Conservation (phyloP, 2,329 filamentous ascomycete genomes). For the Trichoderma brevicompactum region DNA sequence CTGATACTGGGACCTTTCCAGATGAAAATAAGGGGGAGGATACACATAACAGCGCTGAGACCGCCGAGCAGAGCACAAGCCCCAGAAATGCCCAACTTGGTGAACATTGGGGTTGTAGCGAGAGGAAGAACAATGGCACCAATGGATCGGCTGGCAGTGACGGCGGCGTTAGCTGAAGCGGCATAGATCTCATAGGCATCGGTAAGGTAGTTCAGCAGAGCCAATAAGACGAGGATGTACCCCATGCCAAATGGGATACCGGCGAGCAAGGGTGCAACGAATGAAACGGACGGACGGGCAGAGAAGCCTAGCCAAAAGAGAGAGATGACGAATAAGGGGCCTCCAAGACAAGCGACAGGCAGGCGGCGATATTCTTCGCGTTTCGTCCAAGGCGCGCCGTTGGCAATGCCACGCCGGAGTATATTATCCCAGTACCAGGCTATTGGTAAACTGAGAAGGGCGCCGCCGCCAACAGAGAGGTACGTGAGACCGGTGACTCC, state of each 20-base stretch:
- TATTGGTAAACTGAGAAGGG: conserved; percentile 60
- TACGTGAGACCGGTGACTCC: conserved; percentile 70
- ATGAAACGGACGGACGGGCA: conserved; percentile 52
- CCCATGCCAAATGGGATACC: conserved; percentile 66
- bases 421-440: conserved; percentile 69
- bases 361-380: conserved; percentile 71
- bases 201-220: conserved; percentile 66
- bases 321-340: conserved; percentile 62
- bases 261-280: conserved; percentile 61
- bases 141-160: conserved; percentile 89
- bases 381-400: conserved; percentile 59
- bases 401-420: conserved; percentile 56
- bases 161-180: conserved; percentile 78
- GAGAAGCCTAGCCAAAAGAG: conserved; percentile 68
- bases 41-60: conserved; percentile 54
- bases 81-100: conserved; percentile 51
- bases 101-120: conserved; percentile 56
- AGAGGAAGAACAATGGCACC: conserved; percentile 76
- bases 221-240: conserved; percentile 67
- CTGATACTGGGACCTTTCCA: conserved; percentile 61
- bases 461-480: conserved; percentile 69
- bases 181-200: conserved; percentile 71
- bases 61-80: conserved; percentile 59
- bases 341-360: conserved; percentile 72
- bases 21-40: conserved; percentile 58